These are phyloP conservation scores for Nitzschia sp. DNA, from an alignment of 108 stramenopile species.

Conservation along the genomic window DNA sequence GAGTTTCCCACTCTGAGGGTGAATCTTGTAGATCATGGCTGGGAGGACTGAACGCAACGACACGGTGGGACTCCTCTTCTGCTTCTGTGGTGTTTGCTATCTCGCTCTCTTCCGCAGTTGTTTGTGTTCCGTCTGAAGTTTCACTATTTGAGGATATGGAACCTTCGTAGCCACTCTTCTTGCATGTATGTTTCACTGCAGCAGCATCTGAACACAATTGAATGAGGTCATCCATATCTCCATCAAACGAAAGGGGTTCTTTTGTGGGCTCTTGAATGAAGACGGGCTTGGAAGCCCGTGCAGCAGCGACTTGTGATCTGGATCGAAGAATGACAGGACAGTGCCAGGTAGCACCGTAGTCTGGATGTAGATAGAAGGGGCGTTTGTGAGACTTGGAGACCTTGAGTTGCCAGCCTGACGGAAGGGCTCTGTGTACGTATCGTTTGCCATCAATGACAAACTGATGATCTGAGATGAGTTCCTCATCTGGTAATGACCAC, in stretches of 20 bases:
- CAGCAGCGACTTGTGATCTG: not conserved
- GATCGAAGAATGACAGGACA: slow-evolving; percentile 59
- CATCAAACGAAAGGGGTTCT: not conserved
- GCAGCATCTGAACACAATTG: not conserved
- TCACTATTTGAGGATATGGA: slow-evolving; percentile 1
- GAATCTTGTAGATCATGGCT: not conserved
- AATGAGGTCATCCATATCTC: slow-evolving; percentile 6
- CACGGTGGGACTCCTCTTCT: no score
- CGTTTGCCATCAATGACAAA: slow-evolving; percentile 23
- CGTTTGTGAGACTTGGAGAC: slow-evolving; percentile 60
- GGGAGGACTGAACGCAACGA: not conserved
- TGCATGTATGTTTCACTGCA: not conserved
- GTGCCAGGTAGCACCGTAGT: slow-evolving; percentile 68
- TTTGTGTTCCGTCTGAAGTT: not conserved
- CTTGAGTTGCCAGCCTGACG: slow-evolving; percentile 69
- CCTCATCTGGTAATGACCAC: slow-evolving; percentile 27
- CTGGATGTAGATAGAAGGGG: slow-evolving; percentile 73
- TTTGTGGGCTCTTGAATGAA: not conserved
- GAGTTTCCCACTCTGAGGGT: slow-evolving; percentile 6
- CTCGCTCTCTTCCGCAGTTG: not conserved
- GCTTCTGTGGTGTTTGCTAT: no score
- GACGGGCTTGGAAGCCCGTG: not conserved
- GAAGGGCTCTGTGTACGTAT: slow-evolving; percentile 43
- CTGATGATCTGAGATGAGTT: slow-evolving; percentile 1
- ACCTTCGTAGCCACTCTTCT: slow-evolving; percentile 6